Evolutionary conservation across 2,329 filamentous ascomycete species (phyloP).

Genomic region (Arthrobotrys sinensis): DNA sequence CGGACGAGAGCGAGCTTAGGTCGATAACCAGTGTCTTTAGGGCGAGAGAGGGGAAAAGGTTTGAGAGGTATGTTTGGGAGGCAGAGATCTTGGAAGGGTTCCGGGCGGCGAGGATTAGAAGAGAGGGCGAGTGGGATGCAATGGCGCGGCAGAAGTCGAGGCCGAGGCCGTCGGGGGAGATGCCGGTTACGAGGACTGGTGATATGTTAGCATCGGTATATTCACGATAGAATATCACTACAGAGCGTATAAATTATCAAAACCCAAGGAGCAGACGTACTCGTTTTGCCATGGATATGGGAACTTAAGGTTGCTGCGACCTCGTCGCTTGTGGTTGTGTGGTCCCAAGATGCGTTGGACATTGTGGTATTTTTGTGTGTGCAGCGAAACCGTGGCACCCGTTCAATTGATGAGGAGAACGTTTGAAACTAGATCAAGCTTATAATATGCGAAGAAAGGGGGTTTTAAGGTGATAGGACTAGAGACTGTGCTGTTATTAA

Average conservation of each 20-base stretch:
- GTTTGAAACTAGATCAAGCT: too few species aligned
- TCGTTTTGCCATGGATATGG: conserved; percentile 51
- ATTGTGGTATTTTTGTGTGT: conserved; percentile 44
- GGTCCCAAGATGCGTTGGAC: conserved; percentile 53
- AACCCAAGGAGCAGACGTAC: conserved; percentile 29
- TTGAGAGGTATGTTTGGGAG: conserved; percentile 67
- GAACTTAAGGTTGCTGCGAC: conserved; percentile 43
- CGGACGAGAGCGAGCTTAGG: conserved; percentile 67
- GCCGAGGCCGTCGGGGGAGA: conserved; percentile 68
- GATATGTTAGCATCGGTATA: too few species aligned
- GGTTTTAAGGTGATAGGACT: too few species aligned
- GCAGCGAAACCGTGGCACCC: too few species aligned
- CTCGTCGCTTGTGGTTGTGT: conserved; percentile 56
- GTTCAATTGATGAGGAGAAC: too few species aligned
- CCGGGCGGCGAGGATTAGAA: conserved; percentile 71
- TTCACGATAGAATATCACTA: too few species aligned
- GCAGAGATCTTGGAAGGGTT: conserved; percentile 68
- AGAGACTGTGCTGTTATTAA: background rate
- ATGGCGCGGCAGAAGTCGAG: conserved; percentile 67
- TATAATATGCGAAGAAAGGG: too few species aligned
- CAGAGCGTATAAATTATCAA: background rate
- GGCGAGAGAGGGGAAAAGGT: conserved; percentile 66
- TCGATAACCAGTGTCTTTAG: conserved; percentile 67
- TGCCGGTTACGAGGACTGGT: conserved; percentile 69
- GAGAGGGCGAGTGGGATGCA: conserved; percentile 67